Evolutionary conservation across 148 eudicot genomes (phyloP).

Genomic region (Chenopodium quinoa): DNA sequence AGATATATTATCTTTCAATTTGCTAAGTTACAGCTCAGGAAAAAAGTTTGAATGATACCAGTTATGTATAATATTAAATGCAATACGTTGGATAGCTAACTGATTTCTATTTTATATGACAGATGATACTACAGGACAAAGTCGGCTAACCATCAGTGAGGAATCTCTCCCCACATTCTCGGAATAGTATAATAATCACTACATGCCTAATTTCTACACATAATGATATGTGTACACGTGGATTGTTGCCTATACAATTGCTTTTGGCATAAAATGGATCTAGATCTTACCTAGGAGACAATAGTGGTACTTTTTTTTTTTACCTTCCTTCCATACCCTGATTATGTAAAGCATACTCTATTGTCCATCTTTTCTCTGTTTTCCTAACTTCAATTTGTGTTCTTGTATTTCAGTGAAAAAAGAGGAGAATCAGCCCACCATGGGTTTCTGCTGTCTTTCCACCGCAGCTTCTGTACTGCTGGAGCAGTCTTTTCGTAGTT

Average conservation of each 20-base stretch:
- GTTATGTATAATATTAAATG: conserved; percentile 15
- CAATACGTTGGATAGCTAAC: conserved; percentile 24
- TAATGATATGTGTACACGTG: conserved; percentile 26
- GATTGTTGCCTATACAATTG: conserved; percentile 28
- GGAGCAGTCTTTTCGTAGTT: conserved; percentile 7
- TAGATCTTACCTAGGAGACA: conserved; percentile 30
- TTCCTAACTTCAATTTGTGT: conserved; percentile 3
- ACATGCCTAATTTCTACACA: conserved; percentile 21
- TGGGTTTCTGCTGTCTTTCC: conserved; percentile 7
- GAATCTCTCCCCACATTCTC: conserved; percentile 29
- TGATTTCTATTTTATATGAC: conserved; percentile 11
- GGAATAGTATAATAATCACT: conserved; percentile 20
- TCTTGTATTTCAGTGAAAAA: conserved; percentile 15
- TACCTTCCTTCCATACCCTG: conserved; percentile 1
- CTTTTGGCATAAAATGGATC: conserved; percentile 28
- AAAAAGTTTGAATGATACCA: not conserved
- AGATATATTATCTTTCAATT: not conserved
- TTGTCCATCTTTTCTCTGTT: not conserved
- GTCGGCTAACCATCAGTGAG: conserved; percentile 12
- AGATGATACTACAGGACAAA: conserved; percentile 25
- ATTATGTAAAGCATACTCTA: not conserved
- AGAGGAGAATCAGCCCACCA: not conserved
- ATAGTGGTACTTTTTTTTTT: conserved; percentile 15
- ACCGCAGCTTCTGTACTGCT: not conserved
- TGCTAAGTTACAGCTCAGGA: conserved; percentile 10